Conservation (phyloP, 805 yeast species). For the Suhomyces pyralidae region DNA sequence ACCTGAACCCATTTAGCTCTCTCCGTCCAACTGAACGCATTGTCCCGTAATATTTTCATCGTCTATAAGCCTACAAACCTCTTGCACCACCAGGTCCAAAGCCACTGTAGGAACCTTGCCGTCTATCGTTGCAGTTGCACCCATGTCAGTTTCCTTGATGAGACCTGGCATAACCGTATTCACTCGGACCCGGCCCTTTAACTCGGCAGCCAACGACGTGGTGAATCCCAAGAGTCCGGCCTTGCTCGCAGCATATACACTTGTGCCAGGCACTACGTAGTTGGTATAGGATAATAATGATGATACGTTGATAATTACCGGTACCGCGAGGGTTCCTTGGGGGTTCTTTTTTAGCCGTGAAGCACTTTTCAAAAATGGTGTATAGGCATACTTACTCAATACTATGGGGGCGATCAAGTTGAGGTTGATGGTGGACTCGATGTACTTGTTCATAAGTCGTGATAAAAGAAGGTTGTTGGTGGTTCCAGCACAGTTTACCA, state of each 20-base stretch:
- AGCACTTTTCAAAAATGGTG: constrained; percentile 45
- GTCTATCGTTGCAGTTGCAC: constrained; percentile 27
- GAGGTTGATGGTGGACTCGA: constrained; percentile 46
- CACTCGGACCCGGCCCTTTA: constrained; percentile 54
- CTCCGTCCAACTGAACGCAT: constrained; percentile 16
- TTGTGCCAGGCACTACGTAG: constrained; percentile 48
- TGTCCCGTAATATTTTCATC: constrained; percentile 30
- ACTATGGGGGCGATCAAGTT: constrained; percentile 64
- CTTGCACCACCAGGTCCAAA: constrained; percentile 26
- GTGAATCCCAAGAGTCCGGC: constrained; percentile 68
- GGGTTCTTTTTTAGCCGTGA: neutral
- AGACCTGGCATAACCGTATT: constrained; percentile 71
- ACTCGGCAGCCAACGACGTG: constrained; percentile 55
- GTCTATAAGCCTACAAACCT: constrained; percentile 18
- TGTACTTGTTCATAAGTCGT: constrained; percentile 37
- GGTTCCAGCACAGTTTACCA: constrained; percentile 67
- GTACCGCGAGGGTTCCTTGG: constrained; percentile 9
- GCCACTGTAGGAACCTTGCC: constrained; percentile 14
- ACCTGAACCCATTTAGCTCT: neutral
- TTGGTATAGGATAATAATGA: constrained; percentile 54
- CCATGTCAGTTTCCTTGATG: constrained; percentile 66
- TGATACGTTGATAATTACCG: constrained; percentile 58
- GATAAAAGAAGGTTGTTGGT: constrained; percentile 55
- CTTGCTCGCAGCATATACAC: constrained; percentile 68
- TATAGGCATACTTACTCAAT: constrained; percentile 50